A percentile compares a stretch with the other conserved stretches of the same genome.
These are phyloP conservation scores for Aspergillus aculeatus DNA, from an alignment of 2,329 filamentous ascomycete genomes.

Conservation along the genomic window DNA sequence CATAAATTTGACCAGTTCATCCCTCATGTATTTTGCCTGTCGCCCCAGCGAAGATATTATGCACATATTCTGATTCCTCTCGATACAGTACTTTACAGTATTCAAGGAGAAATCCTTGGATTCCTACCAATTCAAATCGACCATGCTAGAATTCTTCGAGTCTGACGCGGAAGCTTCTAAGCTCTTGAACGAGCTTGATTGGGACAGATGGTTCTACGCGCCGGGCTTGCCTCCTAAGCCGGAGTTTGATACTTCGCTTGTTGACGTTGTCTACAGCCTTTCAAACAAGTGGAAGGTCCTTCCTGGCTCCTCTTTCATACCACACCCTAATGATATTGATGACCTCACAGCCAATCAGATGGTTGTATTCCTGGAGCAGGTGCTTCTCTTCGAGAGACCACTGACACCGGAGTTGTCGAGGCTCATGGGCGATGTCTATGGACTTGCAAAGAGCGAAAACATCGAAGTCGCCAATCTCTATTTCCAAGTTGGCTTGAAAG, in stretches of 20 bases:
- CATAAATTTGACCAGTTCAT: constrained; percentile 95
- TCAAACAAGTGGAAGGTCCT: constrained; percentile 75
- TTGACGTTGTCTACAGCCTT: constrained; percentile 79
- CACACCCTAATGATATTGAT: constrained; percentile 66
- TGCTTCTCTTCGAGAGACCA: constrained; percentile 66
- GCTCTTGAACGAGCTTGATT: constrained; percentile 72
- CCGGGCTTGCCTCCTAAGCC: constrained; percentile 89
- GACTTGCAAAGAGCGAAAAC: constrained; percentile 72
- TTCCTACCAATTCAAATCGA: constrained; percentile 90
- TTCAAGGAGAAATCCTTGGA: constrained; percentile 86
- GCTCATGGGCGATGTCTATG: constrained; percentile 72
- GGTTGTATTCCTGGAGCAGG: constrained; percentile 81
- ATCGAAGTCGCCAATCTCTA: constrained; percentile 82
- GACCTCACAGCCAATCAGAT: constrained; percentile 82
- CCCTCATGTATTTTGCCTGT: constrained; percentile 57
- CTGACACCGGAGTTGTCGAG: constrained; percentile 66
- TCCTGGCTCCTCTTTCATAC: constrained; percentile 52
- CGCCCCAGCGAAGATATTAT: not conserved
- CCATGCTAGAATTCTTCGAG: constrained; percentile 80
- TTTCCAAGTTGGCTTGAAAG: constrained; percentile 73
- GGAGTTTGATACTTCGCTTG: constrained; percentile 82
- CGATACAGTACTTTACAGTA: constrained; percentile 69
- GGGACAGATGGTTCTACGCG: constrained; percentile 86
- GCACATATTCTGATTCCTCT: constrained; percentile 1
- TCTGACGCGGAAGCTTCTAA: constrained; percentile 60